Evolutionary conservation across 225 moss, liverwort and hornwort species (phyloP), one percentile per base, ranked within the genome.

Genomic region (Straminergon stramineum): DNA sequence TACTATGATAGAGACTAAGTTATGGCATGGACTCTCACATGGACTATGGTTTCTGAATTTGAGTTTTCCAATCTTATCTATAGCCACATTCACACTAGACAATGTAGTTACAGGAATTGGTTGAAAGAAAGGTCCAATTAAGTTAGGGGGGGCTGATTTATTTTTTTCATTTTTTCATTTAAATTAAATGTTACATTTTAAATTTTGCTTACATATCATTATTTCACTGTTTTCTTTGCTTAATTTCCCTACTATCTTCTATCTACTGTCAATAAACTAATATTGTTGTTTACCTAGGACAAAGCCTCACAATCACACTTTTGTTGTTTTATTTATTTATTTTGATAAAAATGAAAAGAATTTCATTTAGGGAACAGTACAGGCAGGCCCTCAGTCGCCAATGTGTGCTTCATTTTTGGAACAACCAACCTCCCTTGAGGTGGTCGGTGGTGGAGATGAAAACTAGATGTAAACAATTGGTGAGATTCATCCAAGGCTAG

Each of bases 1-100:
- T 8, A 48, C 48, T 48, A 48, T 48, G 48, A 48, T 48, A 48
- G 48, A 48, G 14, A 35, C 13, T 35, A 7, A 77, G 21, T 14
- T 20, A 52, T 52, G 34, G 4, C 13, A 52, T 13, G 0, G 2
- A 76, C 32, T 17, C 10, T 31, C 10, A 1, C 19, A 51, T 51
- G 1, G 0, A 32, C 11, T 52, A 21, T 31, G 9, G 27, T 27
- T 73, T 7, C 5, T 17, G 4, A 12, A 19, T 21, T 6, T 1
- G 7, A 28, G 1, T 74, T 45, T 45, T 6, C 10, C 17, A 52
- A 52, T 34, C 2, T 5, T 52, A 52, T 34, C 13, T 51, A 32
- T 5, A 13, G 32, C 2, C 0, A 0, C 52, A 52, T 20, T 76
- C 20, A 51, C 1, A 19, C 2, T 51, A 0, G 0, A 34, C 21